Conservation (phyloP, 768 basidiomycete species). For the Plicaturopsis crispa region DNA sequence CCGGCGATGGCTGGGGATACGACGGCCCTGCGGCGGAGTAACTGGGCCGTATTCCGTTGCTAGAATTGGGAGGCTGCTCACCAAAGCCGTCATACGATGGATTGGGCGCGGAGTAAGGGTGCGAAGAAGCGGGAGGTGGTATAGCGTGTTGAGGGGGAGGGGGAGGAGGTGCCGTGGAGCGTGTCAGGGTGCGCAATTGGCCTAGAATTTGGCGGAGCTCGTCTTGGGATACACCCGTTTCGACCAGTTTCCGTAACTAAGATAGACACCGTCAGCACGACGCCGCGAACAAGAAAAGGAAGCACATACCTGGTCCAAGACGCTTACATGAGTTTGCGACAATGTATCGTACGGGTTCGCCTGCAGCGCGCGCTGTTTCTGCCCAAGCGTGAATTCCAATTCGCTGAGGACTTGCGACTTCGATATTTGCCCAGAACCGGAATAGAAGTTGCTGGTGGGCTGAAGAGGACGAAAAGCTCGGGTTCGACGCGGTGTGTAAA, state of each 20-base stretch:
- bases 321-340: constrained; percentile 64
- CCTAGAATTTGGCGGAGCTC: constrained; percentile 71
- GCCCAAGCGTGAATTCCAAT: constrained; percentile 72
- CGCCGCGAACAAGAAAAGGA: constrained; percentile 1
- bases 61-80: constrained; percentile 8
- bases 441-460: constrained; percentile 24
- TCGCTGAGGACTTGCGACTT: constrained; percentile 79
- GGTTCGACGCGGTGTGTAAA: background rate
- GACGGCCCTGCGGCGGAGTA: constrained; percentile 5
- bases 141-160: constrained; percentile 19
- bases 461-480: constrained; percentile 1
- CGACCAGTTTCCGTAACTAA: constrained; percentile 66
- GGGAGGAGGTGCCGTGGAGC: constrained; percentile 32
- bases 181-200: constrained; percentile 59
- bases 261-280: constrained; percentile 7
- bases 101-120: constrained; percentile 15
- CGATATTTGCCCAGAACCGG: constrained; percentile 43
- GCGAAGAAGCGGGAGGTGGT: no score
- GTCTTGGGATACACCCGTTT: constrained; percentile 72
- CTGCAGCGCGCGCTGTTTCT: constrained; percentile 71
- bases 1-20: constrained; percentile 10
- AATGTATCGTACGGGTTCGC: constrained; percentile 64
- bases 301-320: constrained; percentile 70
- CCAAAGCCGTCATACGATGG: constrained; percentile 17
- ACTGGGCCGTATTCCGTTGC: constrained; percentile 14